A percentile compares a stretch with the other conserved stretches of the same genome.
phyloP scores from a whole-genome alignment of 495 filamentous ascomycete species.

The Lasiosphaeria ovina region DNA sequence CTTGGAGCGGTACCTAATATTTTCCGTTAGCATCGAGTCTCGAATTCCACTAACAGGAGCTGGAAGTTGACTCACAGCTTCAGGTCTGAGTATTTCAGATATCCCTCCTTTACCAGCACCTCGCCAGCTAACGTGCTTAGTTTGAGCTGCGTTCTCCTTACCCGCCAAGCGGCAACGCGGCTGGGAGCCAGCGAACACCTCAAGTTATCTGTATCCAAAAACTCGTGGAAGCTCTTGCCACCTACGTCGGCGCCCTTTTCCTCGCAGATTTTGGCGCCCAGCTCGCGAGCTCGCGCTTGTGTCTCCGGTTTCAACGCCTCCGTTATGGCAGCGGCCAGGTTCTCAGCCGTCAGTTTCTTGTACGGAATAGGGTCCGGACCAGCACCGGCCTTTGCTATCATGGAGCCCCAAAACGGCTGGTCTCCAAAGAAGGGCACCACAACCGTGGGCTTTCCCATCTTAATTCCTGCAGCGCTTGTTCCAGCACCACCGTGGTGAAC shows the following conservation, averaged over 20 bases:
- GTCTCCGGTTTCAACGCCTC: slow-evolving; percentile 58
- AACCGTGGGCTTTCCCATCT: slow-evolving; percentile 65
- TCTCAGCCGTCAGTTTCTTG: slow-evolving; percentile 62
- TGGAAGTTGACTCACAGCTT: slow-evolving; percentile 55
- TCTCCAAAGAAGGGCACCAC: slow-evolving; percentile 86
- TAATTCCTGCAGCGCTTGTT: slow-evolving; percentile 74
- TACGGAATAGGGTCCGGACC: slow-evolving; percentile 70
- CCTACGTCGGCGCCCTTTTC: slow-evolving; percentile 65
- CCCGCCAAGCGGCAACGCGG: slow-evolving; percentile 67
- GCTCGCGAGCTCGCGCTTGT: slow-evolving; percentile 52
- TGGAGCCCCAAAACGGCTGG: slow-evolving; percentile 79
- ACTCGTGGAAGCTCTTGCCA: slow-evolving; percentile 66
- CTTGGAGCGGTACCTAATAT: slow-evolving; percentile 56
- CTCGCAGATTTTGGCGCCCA: slow-evolving; percentile 59
- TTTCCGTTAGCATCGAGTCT: slow-evolving; percentile 19
- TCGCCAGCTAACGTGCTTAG: slow-evolving; percentile 70
- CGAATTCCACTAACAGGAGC: neutral
- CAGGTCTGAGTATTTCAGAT: slow-evolving; percentile 60
- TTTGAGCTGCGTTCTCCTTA: slow-evolving; percentile 60
- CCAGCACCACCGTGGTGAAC: slow-evolving; percentile 83
- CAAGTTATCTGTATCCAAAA: slow-evolving; percentile 58
- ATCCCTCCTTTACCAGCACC: slow-evolving; percentile 59
- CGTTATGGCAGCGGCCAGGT: slow-evolving; percentile 60
- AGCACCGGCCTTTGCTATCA: slow-evolving; percentile 69
- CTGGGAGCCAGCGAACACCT: slow-evolving; percentile 64